These are phyloP conservation scores for Tetrahymena borealis DNA, from an alignment of 73 alveolate species.

Conservation along the genomic window DNA sequence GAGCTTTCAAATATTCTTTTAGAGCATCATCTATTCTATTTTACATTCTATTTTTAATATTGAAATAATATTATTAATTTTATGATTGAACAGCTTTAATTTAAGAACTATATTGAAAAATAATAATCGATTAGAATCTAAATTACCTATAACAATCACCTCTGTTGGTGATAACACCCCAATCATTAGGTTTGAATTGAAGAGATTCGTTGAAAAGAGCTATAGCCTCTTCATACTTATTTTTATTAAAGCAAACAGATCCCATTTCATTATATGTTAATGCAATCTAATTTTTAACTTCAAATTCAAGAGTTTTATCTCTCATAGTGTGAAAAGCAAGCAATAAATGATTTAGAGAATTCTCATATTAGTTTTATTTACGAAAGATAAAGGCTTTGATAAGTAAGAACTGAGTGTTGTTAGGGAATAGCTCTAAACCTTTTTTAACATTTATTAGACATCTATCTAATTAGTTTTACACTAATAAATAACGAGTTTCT, in stretches of 20 bases:
- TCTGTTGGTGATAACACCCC: conserved; percentile 37
- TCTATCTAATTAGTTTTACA: conserved; percentile 25
- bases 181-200: conserved; percentile 15
- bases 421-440: conserved; percentile 35
- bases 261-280: conserved; percentile 43
- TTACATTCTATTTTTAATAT: background rate
- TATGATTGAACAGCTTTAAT: too few species aligned
- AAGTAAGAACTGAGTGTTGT: conserved; percentile 18
- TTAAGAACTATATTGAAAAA: too few species aligned
- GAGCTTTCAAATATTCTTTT: background rate
- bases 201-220: conserved; percentile 31
- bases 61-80: background rate
- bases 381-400: conserved; percentile 17
- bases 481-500: conserved; percentile 20
- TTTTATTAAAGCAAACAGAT: conserved; percentile 12
- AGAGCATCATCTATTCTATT: background rate
- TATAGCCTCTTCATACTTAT: conserved; percentile 39
- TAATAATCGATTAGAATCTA: background rate
- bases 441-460: conserved; percentile 25
- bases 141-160: conserved; percentile 33
- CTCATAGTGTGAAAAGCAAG: background rate
- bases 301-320: background rate
- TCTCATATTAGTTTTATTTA: conserved; percentile 7
- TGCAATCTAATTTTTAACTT: conserved; percentile 20
- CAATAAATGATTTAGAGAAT: conserved; percentile 6